Evolutionary conservation across 2,329 filamentous ascomycete species (phyloP).

Genomic region (Pestalotiopsis sp.): DNA sequence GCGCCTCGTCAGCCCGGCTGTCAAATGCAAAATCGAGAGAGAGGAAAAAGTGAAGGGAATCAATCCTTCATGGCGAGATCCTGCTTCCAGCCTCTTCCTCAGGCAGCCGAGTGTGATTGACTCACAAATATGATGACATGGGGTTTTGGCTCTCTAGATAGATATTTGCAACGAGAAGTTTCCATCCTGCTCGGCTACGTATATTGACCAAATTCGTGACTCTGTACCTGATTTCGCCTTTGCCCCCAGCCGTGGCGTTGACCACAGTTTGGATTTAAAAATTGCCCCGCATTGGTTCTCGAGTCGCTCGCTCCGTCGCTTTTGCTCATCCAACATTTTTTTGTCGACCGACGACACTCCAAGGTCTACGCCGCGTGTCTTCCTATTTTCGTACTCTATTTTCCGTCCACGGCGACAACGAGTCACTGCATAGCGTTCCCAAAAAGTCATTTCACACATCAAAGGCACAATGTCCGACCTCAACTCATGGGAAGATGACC

Average conservation of each 20-base stretch:
- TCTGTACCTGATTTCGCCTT: not conserved
- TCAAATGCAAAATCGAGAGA: not conserved
- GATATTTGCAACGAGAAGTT: no score
- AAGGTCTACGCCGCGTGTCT: not conserved
- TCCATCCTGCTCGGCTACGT: not conserved
- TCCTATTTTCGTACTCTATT: not conserved
- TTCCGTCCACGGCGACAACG: not conserved
- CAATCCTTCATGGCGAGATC: not conserved
- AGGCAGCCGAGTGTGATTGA: not conserved
- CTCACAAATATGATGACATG: not conserved
- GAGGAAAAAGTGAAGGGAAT: not conserved
- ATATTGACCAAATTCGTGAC: not conserved
- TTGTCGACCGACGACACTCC: not conserved
- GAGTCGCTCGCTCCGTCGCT: not conserved
- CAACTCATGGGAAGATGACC: conserved; percentile 94
- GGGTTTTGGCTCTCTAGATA: no score
- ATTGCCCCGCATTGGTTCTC: conserved; percentile 2
- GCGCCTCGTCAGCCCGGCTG: not conserved
- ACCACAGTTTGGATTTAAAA: conserved; percentile 6
- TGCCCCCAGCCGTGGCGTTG: not conserved
- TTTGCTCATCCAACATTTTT: not conserved
- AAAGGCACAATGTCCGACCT: conserved; percentile 73
- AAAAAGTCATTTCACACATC: not conserved
- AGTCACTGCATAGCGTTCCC: not conserved
- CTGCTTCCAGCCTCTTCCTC: not conserved